These are phyloP conservation scores for Fusarium armeniacum DNA, from an alignment of 2,329 filamentous ascomycete genomes.

Conservation along the genomic window DNA sequence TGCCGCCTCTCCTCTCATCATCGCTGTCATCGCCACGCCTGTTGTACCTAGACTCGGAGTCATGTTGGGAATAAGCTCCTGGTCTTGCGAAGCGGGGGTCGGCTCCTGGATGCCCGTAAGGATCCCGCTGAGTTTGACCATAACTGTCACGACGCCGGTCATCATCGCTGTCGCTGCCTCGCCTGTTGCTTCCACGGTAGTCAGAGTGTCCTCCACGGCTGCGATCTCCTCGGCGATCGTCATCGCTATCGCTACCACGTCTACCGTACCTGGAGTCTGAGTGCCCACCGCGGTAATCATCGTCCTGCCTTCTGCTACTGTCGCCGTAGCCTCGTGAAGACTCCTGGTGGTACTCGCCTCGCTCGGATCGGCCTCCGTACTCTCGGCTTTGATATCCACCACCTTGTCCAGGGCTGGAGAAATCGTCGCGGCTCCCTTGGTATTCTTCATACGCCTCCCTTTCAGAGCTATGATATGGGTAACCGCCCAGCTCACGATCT, in stretches of 20 bases:
- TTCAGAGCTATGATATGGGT: constrained; percentile 52
- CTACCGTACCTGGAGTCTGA: constrained; percentile 5
- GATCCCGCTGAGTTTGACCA: constrained; percentile 6
- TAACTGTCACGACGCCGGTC: constrained; percentile 19
- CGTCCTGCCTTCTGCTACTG: constrained; percentile 10
- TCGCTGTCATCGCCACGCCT: constrained; percentile 5
- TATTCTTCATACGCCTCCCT: constrained; percentile 28
- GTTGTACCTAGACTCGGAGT: constrained; percentile 5
- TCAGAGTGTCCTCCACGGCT: neutral
- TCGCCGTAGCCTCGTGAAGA: constrained; percentile 6
- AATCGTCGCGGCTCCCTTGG: constrained; percentile 26
- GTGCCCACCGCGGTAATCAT: constrained; percentile 19
- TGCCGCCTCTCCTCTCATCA: constrained; percentile 14
- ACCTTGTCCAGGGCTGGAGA: constrained; percentile 14
- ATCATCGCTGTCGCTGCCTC: constrained; percentile 24
- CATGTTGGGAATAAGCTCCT: constrained; percentile 20
- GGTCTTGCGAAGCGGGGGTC: constrained; percentile 34
- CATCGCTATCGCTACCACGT: neutral
- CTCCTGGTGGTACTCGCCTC: constrained; percentile 9
- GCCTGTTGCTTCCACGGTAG: constrained; percentile 8
- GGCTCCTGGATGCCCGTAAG: constrained; percentile 33
- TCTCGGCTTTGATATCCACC: constrained; percentile 25
- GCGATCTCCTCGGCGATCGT: neutral
- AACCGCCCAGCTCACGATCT: constrained; percentile 69
- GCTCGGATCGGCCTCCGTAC: constrained; percentile 18